phyloP scores from a whole-genome alignment of 805 yeast genomes.

The Starmera caribaea region DNA sequence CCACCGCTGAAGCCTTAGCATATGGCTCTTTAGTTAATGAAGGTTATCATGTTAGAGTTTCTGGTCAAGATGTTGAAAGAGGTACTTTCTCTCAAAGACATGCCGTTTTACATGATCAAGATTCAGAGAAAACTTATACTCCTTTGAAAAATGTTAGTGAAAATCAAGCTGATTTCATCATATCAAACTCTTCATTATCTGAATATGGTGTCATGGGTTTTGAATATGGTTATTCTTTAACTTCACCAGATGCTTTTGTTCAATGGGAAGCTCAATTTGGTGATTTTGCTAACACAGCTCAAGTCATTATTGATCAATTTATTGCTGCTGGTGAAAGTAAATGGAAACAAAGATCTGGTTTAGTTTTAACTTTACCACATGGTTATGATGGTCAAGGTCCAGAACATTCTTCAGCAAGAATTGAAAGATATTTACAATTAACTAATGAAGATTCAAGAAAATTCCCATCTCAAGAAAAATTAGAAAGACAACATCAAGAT shows the following conservation, averaged over 20 bases:
- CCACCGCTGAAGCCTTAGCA: constrained; percentile 99
- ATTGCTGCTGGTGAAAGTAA: constrained; percentile 94
- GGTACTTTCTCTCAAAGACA: constrained; percentile 99
- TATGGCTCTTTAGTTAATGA: constrained; percentile 87
- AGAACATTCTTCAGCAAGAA: constrained; percentile 96
- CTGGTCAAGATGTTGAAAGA: constrained; percentile 99
- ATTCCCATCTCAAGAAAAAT: constrained; percentile 84
- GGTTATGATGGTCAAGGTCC: constrained; percentile 99
- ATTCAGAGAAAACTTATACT: constrained; percentile 69
- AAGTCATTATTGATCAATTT: constrained; percentile 94
- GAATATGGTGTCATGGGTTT: constrained; percentile 99
- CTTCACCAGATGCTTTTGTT: constrained; percentile 94
- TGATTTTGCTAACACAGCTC: constrained; percentile 99
- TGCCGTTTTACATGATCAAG: constrained; percentile 95
- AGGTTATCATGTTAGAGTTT: constrained; percentile 93
- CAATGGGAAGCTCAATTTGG: constrained; percentile 99
- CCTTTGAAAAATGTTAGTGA: constrained; percentile 77
- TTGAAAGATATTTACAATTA: constrained; percentile 92
- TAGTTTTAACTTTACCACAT: constrained; percentile 92
- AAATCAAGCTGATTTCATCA: constrained; percentile 77
- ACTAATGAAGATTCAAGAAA: constrained; percentile 92
- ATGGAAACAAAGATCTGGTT: constrained; percentile 98
- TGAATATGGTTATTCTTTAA: constrained; percentile 97
- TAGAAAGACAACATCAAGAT: constrained; percentile 97
- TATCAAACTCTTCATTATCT: constrained; percentile 90